Evolutionary conservation across 208 protist genomes (phyloP).

Genomic region (Wallacemonas sp.): DNA sequence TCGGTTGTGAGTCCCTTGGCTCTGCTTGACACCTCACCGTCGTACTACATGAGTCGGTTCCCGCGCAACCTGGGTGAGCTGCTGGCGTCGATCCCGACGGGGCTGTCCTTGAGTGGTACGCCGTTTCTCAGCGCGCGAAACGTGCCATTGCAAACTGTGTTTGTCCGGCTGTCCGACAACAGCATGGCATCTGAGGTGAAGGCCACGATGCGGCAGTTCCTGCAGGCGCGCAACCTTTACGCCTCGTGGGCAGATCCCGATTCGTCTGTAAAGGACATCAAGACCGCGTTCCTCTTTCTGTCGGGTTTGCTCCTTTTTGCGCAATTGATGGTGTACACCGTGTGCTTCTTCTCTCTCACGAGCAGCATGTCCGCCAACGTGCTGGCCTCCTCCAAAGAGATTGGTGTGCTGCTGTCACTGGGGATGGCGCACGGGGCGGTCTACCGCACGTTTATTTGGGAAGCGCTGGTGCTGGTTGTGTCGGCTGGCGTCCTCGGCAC

Average conservation of each 20-base stretch:
- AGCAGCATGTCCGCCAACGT: constrained; percentile 84
- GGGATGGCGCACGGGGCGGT: constrained; percentile 54
- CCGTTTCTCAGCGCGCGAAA: constrained; percentile 28
- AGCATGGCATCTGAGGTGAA: constrained; percentile 17
- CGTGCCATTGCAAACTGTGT: constrained; percentile 2
- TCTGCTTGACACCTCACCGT: constrained; percentile 35
- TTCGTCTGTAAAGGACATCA: constrained; percentile 15
- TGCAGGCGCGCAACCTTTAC: constrained; percentile 1
- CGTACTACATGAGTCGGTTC: constrained; percentile 42
- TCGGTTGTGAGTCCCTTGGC: constrained; percentile 10
- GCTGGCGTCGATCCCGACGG: constrained; percentile 19
- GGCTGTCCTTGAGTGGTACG: constrained; percentile 7
- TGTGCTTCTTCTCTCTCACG: constrained; percentile 92
- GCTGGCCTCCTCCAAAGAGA: constrained; percentile 91
- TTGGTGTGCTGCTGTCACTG: constrained; percentile 86
- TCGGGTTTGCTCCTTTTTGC: constrained; percentile 83
- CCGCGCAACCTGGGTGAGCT: constrained; percentile 37
- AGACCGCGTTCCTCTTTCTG: constrained; percentile 47
- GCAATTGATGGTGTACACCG: constrained; percentile 70
- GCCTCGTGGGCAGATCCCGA: constrained; percentile 18
- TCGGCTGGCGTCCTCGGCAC: constrained; percentile 82
- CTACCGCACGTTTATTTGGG: constrained; percentile 88
- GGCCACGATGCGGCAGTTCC: constrained; percentile 8
- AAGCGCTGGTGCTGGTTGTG: constrained; percentile 89
- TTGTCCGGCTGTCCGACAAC: constrained; percentile 20